These are phyloP conservation scores for Solanum appendiculatum DNA, from an alignment of 257 asterid species.

Conservation along the genomic window DNA sequence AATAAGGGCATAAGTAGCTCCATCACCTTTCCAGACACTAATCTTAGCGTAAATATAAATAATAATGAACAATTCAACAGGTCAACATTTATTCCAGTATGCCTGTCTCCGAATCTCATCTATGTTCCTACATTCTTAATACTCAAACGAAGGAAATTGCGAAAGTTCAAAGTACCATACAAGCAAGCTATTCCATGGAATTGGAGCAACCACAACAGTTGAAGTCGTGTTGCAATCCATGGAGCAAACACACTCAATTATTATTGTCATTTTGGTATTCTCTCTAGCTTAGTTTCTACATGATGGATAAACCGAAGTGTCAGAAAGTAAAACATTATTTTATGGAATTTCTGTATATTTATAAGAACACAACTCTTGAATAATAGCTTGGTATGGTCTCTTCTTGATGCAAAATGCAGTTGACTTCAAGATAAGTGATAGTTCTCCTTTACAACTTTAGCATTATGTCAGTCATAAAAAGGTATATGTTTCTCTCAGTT, in stretches of 20 bases:
- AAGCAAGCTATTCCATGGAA: not conserved
- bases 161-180: not conserved
- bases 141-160: not conserved
- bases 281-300: not conserved
- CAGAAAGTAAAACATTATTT: not conserved
- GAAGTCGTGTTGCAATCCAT: not conserved
- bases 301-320: not conserved
- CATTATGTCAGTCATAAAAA: not conserved
- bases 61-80: not conserved
- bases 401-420: not conserved
- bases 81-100: not conserved
- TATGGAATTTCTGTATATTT: not conserved
- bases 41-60: not conserved
- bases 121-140: not conserved
- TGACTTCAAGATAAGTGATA: not conserved
- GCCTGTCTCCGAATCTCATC: not conserved
- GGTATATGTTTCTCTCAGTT: not conserved
- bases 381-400: not conserved
- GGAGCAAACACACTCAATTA: not conserved
- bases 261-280: not conserved
- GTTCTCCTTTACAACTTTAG: not conserved
- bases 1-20: slow-evolving; percentile 1
- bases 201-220: not conserved
- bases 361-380: not conserved
- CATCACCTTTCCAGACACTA: not conserved